These are phyloP conservation scores for Pichia rugopelliculosa DNA, from an alignment of 805 yeast species.

Conservation along the genomic window DNA sequence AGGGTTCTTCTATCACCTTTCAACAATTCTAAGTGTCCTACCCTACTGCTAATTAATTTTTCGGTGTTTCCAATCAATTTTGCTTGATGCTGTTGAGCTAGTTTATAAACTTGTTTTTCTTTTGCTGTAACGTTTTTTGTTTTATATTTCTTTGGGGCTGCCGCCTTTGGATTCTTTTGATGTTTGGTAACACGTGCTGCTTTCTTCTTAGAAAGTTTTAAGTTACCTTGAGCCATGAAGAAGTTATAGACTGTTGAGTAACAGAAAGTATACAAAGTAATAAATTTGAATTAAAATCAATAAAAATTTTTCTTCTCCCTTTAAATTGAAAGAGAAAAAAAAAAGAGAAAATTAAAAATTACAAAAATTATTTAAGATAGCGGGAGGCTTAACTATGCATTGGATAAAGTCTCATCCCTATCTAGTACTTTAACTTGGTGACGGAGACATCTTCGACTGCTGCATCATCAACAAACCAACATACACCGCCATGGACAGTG, in stretches of 20 bases:
- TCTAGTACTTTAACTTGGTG: slow-evolving; percentile 2
- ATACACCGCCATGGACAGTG: slow-evolving; percentile 36
- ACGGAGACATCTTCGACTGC: slow-evolving; percentile 58
- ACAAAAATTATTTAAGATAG: too few relatives aligned
- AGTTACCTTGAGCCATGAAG: slow-evolving; percentile 66
- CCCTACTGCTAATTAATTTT: slow-evolving; percentile 77
- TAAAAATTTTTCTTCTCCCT: neutral
- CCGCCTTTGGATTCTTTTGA: slow-evolving; percentile 56
- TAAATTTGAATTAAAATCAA: neutral
- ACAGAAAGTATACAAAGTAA: neutral
- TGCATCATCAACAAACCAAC: slow-evolving; percentile 80
- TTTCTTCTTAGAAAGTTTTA: slow-evolving; percentile 44
- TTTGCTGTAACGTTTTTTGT: slow-evolving; percentile 53
- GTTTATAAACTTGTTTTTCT: slow-evolving; percentile 39
- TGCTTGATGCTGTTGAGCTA: slow-evolving; percentile 44
- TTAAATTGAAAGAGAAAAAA: too few relatives aligned
- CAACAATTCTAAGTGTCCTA: slow-evolving; percentile 86
- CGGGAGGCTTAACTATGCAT: neutral
- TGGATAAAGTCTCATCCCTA: neutral
- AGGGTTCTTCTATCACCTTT: slow-evolving; percentile 85
- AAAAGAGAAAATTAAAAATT: neutral
- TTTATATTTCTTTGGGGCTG: slow-evolving; percentile 67
- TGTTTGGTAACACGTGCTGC: slow-evolving; percentile 54
- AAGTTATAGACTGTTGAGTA: neutral
- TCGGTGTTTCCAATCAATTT: slow-evolving; percentile 45